Percentiles rank a stretch among this genome's conserved stretches.
These are phyloP conservation scores for Sporothrix variecibatus DNA, from an alignment of 2,329 filamentous ascomycete species.

Conservation along the genomic window DNA sequence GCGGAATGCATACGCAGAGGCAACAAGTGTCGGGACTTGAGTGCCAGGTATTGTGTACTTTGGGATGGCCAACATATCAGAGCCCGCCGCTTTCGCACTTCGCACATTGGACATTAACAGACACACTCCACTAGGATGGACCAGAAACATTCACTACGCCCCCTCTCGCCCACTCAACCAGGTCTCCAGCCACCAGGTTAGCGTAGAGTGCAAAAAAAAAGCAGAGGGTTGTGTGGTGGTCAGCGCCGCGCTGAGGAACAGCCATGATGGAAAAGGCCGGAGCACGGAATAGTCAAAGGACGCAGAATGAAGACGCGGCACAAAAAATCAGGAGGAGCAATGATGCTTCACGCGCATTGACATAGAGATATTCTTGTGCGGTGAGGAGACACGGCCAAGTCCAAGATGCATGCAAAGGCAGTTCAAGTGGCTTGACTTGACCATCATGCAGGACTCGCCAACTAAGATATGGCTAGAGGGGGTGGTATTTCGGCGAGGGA, in stretches of 20 bases:
- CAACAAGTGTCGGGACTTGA: background rate
- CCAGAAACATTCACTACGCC: background rate
- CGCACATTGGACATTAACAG: constrained; percentile 4
- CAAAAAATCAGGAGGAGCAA: background rate
- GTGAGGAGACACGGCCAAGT: background rate
- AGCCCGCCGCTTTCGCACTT: background rate
- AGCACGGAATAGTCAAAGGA: background rate
- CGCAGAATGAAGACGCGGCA: background rate
- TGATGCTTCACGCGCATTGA: background rate
- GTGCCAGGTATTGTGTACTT: constrained; percentile 5
- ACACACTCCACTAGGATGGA: background rate
- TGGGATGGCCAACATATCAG: background rate
- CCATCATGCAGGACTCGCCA: background rate
- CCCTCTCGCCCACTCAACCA: background rate
- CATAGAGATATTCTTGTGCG: background rate
- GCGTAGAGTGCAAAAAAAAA: constrained; percentile 1
- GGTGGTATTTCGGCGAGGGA: background rate
- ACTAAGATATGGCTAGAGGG: background rate
- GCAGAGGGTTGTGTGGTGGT: background rate
- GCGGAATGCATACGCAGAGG: background rate
- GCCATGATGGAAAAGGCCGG: background rate
- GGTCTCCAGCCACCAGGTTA: constrained; percentile 20
- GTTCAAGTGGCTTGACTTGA: background rate
- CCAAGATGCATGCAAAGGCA: background rate
- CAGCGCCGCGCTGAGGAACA: too few species aligned